Percentiles rank a stretch among this genome's conserved stretches.
These are phyloP conservation scores for Gillenia trifoliata DNA, from an alignment of 306 rosid genomes.

Conservation along the genomic window DNA sequence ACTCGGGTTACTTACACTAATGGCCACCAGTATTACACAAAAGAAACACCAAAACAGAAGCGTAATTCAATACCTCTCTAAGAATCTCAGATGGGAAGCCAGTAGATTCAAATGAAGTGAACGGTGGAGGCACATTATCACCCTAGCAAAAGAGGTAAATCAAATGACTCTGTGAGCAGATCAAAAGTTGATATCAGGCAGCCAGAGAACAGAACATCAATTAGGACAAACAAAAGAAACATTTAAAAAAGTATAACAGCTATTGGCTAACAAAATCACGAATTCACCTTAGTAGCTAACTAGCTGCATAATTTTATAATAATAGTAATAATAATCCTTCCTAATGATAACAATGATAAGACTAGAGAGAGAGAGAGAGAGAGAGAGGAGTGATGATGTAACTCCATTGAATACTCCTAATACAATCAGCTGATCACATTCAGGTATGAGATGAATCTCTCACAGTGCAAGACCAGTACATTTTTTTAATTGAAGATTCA, in stretches of 20 bases:
- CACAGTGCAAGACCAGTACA: not conserved
- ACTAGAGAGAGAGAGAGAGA: not conserved
- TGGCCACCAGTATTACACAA: slow-evolving; percentile 28
- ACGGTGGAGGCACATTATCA: slow-evolving; percentile 80
- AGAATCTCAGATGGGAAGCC: slow-evolving; percentile 92
- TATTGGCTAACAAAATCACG: not conserved
- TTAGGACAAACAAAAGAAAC: not conserved
- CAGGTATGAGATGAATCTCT: not conserved
- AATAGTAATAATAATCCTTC: not conserved
- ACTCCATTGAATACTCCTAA: not conserved
- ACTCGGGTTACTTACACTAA: slow-evolving; percentile 39
- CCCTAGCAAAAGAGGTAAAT: slow-evolving; percentile 45
- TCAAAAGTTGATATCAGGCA: not conserved
- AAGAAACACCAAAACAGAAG: not conserved
- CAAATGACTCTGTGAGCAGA: slow-evolving; percentile 1
- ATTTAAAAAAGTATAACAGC: not conserved
- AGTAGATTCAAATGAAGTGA: slow-evolving; percentile 60
- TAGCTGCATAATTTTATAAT: not conserved
- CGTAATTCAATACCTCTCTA: slow-evolving; percentile 71
- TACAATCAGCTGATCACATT: not conserved
- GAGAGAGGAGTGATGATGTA: not conserved
- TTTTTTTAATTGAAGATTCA: not conserved
- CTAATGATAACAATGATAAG: no score
- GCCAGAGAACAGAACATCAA: not conserved
- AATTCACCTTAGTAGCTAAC: not conserved